Percentiles rank a stretch among this genome's conserved stretches.
These are phyloP conservation scores for Leccinum imitatum DNA, from an alignment of 768 basidiomycete genomes.

Conservation along the genomic window DNA sequence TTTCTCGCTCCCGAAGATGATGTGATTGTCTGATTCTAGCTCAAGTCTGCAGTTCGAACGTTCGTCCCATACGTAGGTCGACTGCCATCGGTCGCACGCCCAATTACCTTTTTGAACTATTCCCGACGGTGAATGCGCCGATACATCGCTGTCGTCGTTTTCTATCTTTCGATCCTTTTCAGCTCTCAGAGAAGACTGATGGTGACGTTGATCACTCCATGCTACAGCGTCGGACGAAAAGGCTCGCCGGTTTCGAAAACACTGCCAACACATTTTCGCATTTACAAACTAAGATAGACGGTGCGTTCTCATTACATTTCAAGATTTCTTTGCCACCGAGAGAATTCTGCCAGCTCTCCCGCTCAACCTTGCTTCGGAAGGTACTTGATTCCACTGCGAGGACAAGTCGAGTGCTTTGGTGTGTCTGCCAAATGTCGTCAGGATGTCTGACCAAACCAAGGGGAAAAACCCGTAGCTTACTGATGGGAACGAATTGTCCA, in stretches of 20 bases:
- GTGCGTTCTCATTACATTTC: background rate
- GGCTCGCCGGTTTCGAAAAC: too few relatives aligned
- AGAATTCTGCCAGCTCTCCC: background rate
- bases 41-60: background rate
- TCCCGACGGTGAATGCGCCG: too few relatives aligned
- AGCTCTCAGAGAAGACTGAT: too few relatives aligned
- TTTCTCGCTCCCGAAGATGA: background rate
- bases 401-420: constrained; percentile 52
- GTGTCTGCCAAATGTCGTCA: constrained; percentile 42
- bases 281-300: background rate
- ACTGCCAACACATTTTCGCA: background rate
- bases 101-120: too few relatives aligned
- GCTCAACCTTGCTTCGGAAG: constrained; percentile 43
- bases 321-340: background rate
- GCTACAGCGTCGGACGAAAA: too few relatives aligned
- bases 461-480: constrained; percentile 34
- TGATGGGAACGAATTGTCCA: constrained; percentile 59
- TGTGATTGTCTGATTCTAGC: too few relatives aligned
- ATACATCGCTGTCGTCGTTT: too few relatives aligned
- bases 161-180: too few relatives aligned
- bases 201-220: too few relatives aligned
- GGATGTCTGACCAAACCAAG: background rate
- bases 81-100: too few relatives aligned
- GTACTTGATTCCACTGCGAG: constrained; percentile 58
- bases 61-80: background rate